Conservation (phyloP, 805 yeast species). For the Phaffomyces thermotolerans region DNA sequence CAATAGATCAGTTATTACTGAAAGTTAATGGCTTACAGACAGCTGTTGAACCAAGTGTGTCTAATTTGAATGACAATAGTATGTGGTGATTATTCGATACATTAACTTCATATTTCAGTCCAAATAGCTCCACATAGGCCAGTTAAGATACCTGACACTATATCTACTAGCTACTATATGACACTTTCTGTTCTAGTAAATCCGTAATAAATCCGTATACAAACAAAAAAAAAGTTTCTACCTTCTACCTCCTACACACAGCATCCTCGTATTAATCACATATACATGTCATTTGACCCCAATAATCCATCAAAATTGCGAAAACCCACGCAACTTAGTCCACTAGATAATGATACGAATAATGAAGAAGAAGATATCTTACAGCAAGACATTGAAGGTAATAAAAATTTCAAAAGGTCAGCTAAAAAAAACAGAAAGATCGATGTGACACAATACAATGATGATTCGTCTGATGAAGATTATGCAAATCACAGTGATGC, state of each 20-base stretch:
- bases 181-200: neutral
- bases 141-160: no score
- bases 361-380: constrained; percentile 15
- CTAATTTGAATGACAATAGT: constrained; percentile 20
- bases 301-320: constrained; percentile 16
- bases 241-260: no score
- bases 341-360: neutral
- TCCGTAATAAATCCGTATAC: neutral
- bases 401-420: constrained; percentile 13
- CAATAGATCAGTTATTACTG: constrained; percentile 10
- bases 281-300: constrained; percentile 10
- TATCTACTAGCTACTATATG: no score
- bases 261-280: neutral
- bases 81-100: no score
- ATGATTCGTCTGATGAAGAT: constrained; percentile 28
- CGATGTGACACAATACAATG: constrained; percentile 18
- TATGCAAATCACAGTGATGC: constrained; percentile 13
- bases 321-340: neutral
- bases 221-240: neutral
- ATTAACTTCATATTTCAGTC: no score
- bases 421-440: constrained; percentile 7
- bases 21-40: constrained; percentile 14
- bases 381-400: constrained; percentile 18
- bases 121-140: no score
- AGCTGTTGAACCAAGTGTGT: constrained; percentile 14